Percentiles rank a stretch among this genome's conserved stretches.
Evolutionary conservation across 345 rosid genomes (phyloP).

Genomic region (Gossypium raimondii): DNA sequence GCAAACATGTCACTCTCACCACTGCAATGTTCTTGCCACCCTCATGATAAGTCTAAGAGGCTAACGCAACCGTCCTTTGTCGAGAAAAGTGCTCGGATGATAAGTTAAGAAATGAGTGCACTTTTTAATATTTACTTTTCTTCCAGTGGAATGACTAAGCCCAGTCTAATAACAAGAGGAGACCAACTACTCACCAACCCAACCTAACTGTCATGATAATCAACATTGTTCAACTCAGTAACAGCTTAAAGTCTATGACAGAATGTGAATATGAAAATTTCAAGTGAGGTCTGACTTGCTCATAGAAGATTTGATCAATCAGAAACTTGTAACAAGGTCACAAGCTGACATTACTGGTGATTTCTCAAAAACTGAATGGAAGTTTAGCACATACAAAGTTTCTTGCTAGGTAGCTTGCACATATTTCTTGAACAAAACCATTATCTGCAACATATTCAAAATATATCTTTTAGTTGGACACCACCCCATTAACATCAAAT

Average conservation of each 20-base stretch:
- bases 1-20: background rate
- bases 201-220: background rate
- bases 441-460: conserved; percentile 49
- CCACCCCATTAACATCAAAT: conserved; percentile 11
- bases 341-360: conserved; percentile 4
- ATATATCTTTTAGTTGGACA: conserved; percentile 27
- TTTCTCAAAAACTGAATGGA: conserved; percentile 23
- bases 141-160: background rate
- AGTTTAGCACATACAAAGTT: conserved; percentile 56
- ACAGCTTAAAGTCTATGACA: background rate
- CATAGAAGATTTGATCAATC: background rate
- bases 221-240: background rate
- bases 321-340: conserved; percentile 5
- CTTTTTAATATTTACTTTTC: background rate
- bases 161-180: background rate
- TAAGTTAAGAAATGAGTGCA: background rate
- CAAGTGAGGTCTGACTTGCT: background rate
- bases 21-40: background rate
- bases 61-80: background rate
- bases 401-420: conserved; percentile 63
- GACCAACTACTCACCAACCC: background rate
- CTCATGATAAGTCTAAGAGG: background rate
- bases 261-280: background rate
- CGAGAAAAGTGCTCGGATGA: background rate
- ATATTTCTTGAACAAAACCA: conserved; percentile 51